Conservation (phyloP, 2,329 filamentous ascomycete species). For the Diaporthe amygdali region DNA sequence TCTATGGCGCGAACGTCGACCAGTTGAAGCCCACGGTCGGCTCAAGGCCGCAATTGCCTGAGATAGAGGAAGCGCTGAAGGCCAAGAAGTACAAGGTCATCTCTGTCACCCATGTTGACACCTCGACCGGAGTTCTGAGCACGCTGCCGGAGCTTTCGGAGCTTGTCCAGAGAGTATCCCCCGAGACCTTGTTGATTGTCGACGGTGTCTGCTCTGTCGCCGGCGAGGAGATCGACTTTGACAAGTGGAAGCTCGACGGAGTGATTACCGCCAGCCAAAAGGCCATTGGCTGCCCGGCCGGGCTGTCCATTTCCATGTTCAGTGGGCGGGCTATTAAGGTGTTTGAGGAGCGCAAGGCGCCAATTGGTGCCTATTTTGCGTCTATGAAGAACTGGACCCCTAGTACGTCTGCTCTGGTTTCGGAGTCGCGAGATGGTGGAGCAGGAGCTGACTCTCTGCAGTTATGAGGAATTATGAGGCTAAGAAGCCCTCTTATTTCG, state of each 20-base stretch:
- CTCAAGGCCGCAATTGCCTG: conserved; percentile 81
- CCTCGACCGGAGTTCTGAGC: conserved; percentile 92
- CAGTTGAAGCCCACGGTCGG: conserved; percentile 91
- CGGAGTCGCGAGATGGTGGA: conserved; percentile 9
- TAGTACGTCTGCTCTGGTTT: conserved; percentile 56
- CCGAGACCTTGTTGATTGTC: conserved; percentile 88
- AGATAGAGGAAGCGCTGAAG: conserved; percentile 87
- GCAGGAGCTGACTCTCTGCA: conserved; percentile 37
- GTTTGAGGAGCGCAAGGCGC: conserved; percentile 80
- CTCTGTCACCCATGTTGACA: conserved; percentile 97
- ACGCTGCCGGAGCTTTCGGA: conserved; percentile 86
- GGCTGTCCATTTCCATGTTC: conserved; percentile 92
- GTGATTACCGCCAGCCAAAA: conserved; percentile 96
- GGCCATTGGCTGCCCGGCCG: conserved; percentile 93
- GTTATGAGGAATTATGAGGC: conserved; percentile 99
- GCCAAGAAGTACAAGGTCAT: conserved; percentile 93
- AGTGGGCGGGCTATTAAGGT: conserved; percentile 85
- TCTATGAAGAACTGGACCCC: conserved; percentile 98
- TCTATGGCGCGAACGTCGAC: conserved; percentile 89
- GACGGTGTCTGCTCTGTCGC: conserved; percentile 98
- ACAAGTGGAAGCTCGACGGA: conserved; percentile 91
- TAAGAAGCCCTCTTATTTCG: conserved; percentile 97
- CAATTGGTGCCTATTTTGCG: conserved; percentile 88
- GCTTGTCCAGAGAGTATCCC: conserved; percentile 83
- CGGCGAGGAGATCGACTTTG: conserved; percentile 94